Evolutionary conservation across 2,329 filamentous ascomycete species (phyloP), one percentile per base, ranked within the genome.

Genomic region (Colletotrichum echinochloae): DNA sequence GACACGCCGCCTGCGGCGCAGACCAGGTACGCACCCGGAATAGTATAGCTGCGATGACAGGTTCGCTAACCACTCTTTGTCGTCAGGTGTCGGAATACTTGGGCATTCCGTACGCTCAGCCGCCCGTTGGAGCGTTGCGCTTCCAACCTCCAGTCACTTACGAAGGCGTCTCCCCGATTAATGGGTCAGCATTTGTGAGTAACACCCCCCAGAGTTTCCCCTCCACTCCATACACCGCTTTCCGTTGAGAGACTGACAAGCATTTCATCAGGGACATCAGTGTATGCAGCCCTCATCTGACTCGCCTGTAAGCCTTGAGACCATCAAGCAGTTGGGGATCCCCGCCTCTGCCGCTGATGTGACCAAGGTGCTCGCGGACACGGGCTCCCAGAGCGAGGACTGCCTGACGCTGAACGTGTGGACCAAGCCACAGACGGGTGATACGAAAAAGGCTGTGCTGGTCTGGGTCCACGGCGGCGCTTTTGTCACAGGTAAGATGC

Each of bases 91-190:
- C 70, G 28, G 71, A 73, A 39, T 73, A 72, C 74, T 76, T 87
- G 2, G 86, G 85, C 1, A 84, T 90, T 3, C 88, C 87, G 0
- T 90, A 86, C 75, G 88, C 88, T 3, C 83, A 87, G 72, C 77
- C 80, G 35, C 78, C 80, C 3, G 83, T 87, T 41, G 88, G 87
- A 0, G 78, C 84, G 33, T 85, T 85, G 1, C 84, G 89, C 5
- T 89, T 90, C 18, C 65, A 72, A 41, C 60, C 71, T 56, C 60
- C 65, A 9, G 60, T 57, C 46, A 64, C 56, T 44, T 69, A 57
- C 28, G 41, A 55, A 18, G 41, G 39, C n/a, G 37, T 44, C 16
- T 52, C 67, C 14, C 30, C 30, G 14, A 62, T 72, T n/a, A 56
- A 69, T 4, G 69, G 60, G 14, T 59, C 65, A 6, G 16, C 46